A percentile compares a stretch with the other conserved stretches of the same genome.
These are phyloP conservation scores for Irpex sp. DNA, from an alignment of 1,284 basidiomycete genomes.

Conservation along the genomic window DNA sequence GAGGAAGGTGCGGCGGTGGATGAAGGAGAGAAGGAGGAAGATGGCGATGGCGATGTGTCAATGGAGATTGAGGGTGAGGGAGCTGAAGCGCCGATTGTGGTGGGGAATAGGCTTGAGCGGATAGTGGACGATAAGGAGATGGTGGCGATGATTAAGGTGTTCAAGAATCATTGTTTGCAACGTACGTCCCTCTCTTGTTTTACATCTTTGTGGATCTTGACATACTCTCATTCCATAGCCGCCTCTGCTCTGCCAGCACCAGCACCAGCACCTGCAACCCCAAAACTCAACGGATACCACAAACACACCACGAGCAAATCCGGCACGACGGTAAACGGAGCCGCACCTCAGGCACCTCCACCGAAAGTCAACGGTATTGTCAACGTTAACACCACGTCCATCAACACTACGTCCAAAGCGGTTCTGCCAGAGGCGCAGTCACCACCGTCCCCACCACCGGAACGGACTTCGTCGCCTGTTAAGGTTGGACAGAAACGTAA, in stretches of 20 bases:
- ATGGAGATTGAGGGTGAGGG: conserved; percentile 42
- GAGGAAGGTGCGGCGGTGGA: conserved; percentile 4
- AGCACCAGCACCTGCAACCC: background rate
- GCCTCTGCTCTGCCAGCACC: background rate
- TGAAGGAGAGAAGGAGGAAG: conserved; percentile 17
- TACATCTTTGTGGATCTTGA: background rate
- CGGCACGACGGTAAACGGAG: background rate
- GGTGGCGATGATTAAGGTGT: conserved; percentile 44
- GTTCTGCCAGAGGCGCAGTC: background rate
- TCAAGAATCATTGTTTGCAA: conserved; percentile 43
- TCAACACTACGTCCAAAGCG: background rate
- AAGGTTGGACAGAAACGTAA: conserved; percentile 16
- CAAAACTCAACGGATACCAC: conserved; percentile 6
- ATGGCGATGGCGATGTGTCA: conserved; percentile 25
- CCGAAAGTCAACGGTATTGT: background rate
- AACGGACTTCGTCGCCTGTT: conserved; percentile 1
- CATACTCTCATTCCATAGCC: background rate
- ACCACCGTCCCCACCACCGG: background rate
- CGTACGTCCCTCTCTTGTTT: conserved; percentile 30
- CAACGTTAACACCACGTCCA: background rate
- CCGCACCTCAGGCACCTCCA: background rate
- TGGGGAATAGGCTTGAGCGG: conserved; percentile 28
- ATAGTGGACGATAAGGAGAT: conserved; percentile 45
- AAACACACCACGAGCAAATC: conserved; percentile 1
- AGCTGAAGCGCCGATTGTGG: conserved; percentile 21